Conservation (phyloP, 805 yeast species). For the Hanseniaspora mollemarum region DNA sequence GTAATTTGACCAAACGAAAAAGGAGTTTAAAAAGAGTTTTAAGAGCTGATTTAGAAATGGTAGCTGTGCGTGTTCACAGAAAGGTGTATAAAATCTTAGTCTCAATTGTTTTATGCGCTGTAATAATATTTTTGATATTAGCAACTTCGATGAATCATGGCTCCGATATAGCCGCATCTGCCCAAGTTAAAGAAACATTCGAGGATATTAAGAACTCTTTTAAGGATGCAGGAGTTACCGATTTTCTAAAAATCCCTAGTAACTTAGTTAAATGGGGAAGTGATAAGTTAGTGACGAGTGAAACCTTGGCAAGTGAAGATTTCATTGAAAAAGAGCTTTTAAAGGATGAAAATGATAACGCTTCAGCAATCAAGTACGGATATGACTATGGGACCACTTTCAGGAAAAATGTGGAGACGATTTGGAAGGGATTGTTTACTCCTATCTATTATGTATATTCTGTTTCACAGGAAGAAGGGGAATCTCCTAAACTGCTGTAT, state of each 20-base stretch:
- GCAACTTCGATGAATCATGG: neutral
- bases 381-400: conserved; percentile 6
- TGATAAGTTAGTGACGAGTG: neutral
- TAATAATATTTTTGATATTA: neutral
- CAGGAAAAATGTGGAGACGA: conserved; percentile 13
- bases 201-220: neutral
- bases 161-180: neutral
- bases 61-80: conserved; percentile 7
- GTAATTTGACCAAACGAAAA: no score
- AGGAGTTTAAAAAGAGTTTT: no score
- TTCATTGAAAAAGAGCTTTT: conserved; percentile 6
- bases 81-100: conserved; percentile 5
- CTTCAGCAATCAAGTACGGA: conserved; percentile 4
- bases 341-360: neutral
- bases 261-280: conserved; percentile 12
- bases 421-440: conserved; percentile 16
- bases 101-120: neutral
- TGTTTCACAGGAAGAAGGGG: neutral
- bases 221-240: neutral
- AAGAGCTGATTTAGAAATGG: neutral
- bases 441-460: conserved; percentile 12
- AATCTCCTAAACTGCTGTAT: conserved; percentile 5
- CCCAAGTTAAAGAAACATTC: conserved; percentile 3
- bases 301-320: neutral
- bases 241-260: neutral